Percentiles rank a stretch among this genome's conserved stretches.
These are phyloP conservation scores for Elaeis guineensis DNA, from an alignment of 176 grass and related monocot species.

Conservation along the genomic window DNA sequence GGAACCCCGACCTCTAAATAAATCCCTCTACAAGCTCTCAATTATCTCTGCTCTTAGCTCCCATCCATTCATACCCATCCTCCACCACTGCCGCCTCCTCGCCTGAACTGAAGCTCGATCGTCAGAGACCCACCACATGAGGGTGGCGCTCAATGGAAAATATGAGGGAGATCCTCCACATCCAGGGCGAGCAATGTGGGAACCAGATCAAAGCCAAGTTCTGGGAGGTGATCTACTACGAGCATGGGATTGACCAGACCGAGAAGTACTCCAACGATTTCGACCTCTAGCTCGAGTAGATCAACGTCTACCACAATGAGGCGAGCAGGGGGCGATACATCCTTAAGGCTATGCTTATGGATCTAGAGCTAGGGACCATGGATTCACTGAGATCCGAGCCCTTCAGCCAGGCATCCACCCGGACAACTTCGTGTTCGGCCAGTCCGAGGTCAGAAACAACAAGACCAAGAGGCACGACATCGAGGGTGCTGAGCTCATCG, in stretches of 20 bases:
- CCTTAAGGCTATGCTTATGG: constrained; percentile 4
- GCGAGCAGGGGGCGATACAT: constrained; percentile 6
- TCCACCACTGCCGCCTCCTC: too few relatives aligned
- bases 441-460: constrained; percentile 10
- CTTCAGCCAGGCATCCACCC: constrained; percentile 1
- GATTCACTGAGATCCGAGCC: constrained; percentile 12
- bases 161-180: constrained; percentile 96
- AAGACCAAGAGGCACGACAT: constrained; percentile 13
- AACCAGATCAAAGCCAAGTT: constrained; percentile 99
- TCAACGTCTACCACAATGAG: constrained; percentile 11
- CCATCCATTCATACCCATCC: too few relatives aligned
- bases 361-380: constrained; percentile 12
- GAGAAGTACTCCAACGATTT: constrained; percentile 72
- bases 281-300: constrained; percentile 10
- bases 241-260: constrained; percentile 82
- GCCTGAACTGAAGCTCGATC: too few relatives aligned
- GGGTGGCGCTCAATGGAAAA: neutral
- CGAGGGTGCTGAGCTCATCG: constrained; percentile 12
- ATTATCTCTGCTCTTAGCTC: too few relatives aligned
- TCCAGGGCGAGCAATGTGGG: constrained; percentile 97
- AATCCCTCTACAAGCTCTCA: too few relatives aligned
- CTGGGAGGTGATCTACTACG: constrained; percentile 98
- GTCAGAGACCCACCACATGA: too few relatives aligned
- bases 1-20: too few relatives aligned
- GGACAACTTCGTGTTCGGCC: constrained; percentile 15